These are phyloP conservation scores for Fusarium decemcellulare DNA, from an alignment of 2,329 filamentous ascomycete species.

Conservation along the genomic window DNA sequence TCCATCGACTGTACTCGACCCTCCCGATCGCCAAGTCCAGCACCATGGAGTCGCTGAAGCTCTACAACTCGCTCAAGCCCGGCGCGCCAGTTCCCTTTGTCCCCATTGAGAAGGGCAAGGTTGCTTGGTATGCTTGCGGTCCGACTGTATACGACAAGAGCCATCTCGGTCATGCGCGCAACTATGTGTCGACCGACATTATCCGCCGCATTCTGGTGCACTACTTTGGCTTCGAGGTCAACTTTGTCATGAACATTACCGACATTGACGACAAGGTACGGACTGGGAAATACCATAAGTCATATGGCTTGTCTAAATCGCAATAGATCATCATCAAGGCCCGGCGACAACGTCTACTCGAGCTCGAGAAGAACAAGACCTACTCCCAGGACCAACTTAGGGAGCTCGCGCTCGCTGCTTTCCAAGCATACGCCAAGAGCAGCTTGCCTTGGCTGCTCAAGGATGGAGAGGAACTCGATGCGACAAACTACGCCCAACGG, in stretches of 20 bases:
- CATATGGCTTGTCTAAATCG: conserved; percentile 33
- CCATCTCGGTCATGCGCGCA: conserved; percentile 86
- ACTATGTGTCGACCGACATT: conserved; percentile 93
- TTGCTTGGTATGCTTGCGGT: conserved; percentile 92
- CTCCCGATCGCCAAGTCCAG: conserved; percentile 37
- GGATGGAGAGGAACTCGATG: conserved; percentile 59
- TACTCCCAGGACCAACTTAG: conserved; percentile 63
- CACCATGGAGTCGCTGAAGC: conserved; percentile 72
- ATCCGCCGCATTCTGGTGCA: conserved; percentile 85
- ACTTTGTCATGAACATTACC: conserved; percentile 95
- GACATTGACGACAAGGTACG: conserved; percentile 82
- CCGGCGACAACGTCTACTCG: conserved; percentile 84
- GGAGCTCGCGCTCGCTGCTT: conserved; percentile 66
- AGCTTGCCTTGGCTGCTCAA: conserved; percentile 68
- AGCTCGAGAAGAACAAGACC: conserved; percentile 81
- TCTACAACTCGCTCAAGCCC: conserved; percentile 85
- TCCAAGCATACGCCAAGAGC: conserved; percentile 68
- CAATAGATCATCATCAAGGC: conserved; percentile 71
- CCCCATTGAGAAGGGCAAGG: conserved; percentile 78
- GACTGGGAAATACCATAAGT: conserved; percentile 10
- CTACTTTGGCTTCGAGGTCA: conserved; percentile 86
- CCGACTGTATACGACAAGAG: conserved; percentile 89
- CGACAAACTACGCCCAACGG: conserved; percentile 64
- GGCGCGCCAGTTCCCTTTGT: conserved; percentile 81
- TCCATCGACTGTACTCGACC: conserved; percentile 54